These are phyloP conservation scores for Podospora conica DNA, from an alignment of 495 filamentous ascomycete genomes.

Conservation along the genomic window DNA sequence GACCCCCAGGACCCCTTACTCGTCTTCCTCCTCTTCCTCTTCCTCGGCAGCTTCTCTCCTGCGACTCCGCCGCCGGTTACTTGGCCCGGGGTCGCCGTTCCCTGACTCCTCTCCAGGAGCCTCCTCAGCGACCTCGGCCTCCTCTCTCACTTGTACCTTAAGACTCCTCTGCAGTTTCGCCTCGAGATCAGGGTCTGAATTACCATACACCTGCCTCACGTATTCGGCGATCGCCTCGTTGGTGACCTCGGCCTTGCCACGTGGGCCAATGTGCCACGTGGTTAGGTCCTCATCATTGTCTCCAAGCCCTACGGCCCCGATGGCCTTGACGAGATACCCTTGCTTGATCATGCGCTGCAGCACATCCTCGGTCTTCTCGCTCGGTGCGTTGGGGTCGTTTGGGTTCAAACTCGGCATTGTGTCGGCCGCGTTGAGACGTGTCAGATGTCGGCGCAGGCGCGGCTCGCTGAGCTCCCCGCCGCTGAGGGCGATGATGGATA, in stretches of 20 bases:
- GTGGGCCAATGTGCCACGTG: constrained; percentile 72
- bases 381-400: constrained; percentile 52
- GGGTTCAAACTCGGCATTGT: constrained; percentile 47
- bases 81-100: constrained; percentile 20
- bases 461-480: constrained; percentile 67
- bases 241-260: constrained; percentile 82
- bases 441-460: constrained; percentile 66
- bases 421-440: constrained; percentile 66
- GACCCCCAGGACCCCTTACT: background rate
- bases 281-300: constrained; percentile 76
- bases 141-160: constrained; percentile 38
- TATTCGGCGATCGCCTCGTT: constrained; percentile 63
- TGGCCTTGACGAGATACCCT: constrained; percentile 71
- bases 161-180: constrained; percentile 49
- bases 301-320: constrained; percentile 47
- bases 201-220: constrained; percentile 55
- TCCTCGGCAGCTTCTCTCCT: constrained; percentile 1
- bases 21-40: constrained; percentile 6
- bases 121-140: constrained; percentile 11
- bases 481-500: constrained; percentile 63
- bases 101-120: constrained; percentile 11
- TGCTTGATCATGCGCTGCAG: constrained; percentile 71
- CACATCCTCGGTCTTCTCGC: constrained; percentile 66
- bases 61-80: constrained; percentile 14
- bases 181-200: constrained; percentile 44